These are phyloP conservation scores for Fusarium coffeatum DNA, from an alignment of 2,329 filamentous ascomycete species.

Conservation along the genomic window DNA sequence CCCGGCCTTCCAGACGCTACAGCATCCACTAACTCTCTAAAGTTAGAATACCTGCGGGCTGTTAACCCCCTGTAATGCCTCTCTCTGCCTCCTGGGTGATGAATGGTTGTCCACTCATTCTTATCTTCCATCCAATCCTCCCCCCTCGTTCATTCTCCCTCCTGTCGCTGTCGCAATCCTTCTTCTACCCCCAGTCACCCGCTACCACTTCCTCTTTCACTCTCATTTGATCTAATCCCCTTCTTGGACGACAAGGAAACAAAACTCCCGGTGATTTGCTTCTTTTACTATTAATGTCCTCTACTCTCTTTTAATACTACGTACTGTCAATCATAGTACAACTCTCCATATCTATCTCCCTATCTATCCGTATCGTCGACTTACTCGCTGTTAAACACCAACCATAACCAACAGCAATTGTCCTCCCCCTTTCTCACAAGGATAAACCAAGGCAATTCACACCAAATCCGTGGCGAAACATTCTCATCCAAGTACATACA, in stretches of 20 bases:
- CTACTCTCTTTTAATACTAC: constrained; percentile 42
- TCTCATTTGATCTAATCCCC: constrained; percentile 41
- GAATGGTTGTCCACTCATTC: constrained; percentile 11
- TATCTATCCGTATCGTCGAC: neutral
- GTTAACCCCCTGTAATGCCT: constrained; percentile 4
- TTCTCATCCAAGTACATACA: constrained; percentile 10
- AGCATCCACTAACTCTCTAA: constrained; percentile 30
- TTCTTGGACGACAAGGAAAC: constrained; percentile 47
- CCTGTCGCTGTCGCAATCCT: constrained; percentile 28
- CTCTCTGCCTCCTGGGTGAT: constrained; percentile 5
- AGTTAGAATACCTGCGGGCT: constrained; percentile 27
- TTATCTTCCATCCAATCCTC: constrained; percentile 37
- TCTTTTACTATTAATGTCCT: constrained; percentile 38
- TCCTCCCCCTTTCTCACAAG: constrained; percentile 34
- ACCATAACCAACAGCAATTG: constrained; percentile 12
- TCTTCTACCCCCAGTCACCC: constrained; percentile 45
- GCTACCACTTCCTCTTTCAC: constrained; percentile 40
- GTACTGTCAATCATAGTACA: neutral
- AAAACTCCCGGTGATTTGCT: constrained; percentile 45
- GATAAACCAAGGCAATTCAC: constrained; percentile 20
- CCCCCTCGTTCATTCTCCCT: constrained; percentile 33
- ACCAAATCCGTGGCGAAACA: constrained; percentile 32
- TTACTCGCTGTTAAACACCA: constrained; percentile 15
- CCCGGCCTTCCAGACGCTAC: constrained; percentile 22
- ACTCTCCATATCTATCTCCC: neutral